Conservation (phyloP, 352 stramenopile genomes). For the Achlya hypogyna region DNA sequence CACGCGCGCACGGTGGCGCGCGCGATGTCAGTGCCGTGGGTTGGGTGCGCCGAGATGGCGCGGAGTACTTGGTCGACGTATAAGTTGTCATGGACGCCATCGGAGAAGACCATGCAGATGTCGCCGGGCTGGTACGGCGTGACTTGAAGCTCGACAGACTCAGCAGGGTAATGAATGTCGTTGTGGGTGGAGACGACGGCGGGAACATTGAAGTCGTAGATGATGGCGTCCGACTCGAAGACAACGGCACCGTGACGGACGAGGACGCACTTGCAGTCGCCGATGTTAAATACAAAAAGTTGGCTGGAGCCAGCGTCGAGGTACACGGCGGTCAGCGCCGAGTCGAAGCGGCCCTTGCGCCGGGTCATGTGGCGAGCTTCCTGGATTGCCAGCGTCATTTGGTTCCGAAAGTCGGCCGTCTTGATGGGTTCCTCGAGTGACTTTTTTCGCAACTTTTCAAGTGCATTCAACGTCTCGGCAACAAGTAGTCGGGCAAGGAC, state of each 20-base stretch:
- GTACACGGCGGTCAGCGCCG: constrained; percentile 72
- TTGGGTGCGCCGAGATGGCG: constrained; percentile 36
- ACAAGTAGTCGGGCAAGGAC: constrained; percentile 72
- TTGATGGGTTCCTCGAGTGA: constrained; percentile 39
- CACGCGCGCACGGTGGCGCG: constrained; percentile 57
- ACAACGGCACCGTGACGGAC: constrained; percentile 52
- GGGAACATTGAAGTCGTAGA: constrained; percentile 87
- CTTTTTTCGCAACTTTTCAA: constrained; percentile 58
- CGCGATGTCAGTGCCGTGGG: constrained; percentile 64
- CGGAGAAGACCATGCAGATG: constrained; percentile 76
- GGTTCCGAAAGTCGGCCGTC: constrained; percentile 43
- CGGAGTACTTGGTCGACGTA: constrained; percentile 74
- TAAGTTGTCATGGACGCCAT: constrained; percentile 82
- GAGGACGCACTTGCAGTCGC: constrained; percentile 82
- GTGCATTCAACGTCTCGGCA: constrained; percentile 54
- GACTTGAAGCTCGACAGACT: constrained; percentile 61
- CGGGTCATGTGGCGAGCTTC: constrained; percentile 58
- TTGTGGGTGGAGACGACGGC: constrained; percentile 81
- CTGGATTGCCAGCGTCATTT: constrained; percentile 65
- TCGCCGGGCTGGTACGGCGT: constrained; percentile 64
- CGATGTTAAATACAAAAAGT: constrained; percentile 82
- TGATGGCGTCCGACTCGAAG: constrained; percentile 83
- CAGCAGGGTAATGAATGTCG: constrained; percentile 61
- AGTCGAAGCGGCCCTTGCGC: constrained; percentile 74
- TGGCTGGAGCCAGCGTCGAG: constrained; percentile 57